A percentile compares a stretch with the other conserved stretches of the same genome.
These are phyloP conservation scores for Rhodotorula sphaerocarpa DNA, from an alignment of 768 basidiomycete genomes.

Conservation along the genomic window DNA sequence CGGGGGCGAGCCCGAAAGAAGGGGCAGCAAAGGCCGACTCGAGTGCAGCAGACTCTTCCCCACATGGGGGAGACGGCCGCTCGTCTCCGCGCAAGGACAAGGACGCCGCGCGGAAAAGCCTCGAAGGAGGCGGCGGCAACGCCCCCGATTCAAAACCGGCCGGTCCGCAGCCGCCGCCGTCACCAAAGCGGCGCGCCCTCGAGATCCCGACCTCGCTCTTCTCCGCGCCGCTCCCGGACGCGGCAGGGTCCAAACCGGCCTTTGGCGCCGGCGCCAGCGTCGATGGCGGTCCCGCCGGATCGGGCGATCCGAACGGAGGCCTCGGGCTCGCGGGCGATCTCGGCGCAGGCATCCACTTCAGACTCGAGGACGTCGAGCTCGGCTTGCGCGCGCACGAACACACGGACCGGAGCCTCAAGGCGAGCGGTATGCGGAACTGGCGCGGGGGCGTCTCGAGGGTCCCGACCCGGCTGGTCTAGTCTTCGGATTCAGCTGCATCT, in stretches of 20 bases:
- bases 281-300: not conserved
- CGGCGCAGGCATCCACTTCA: conserved; percentile 61
- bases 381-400: conserved; percentile 84
- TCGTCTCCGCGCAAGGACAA: conserved; percentile 42
- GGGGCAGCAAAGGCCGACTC: conserved; percentile 47
- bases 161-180: not conserved
- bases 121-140: not conserved
- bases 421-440: conserved; percentile 83
- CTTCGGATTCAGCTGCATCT: not conserved
- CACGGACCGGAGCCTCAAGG: conserved; percentile 69
- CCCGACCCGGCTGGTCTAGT: conserved; percentile 5
- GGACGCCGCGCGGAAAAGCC: conserved; percentile 23
- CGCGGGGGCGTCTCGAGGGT: conserved; percentile 74
- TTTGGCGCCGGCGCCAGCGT: conserved; percentile 53
- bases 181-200: conserved; percentile 3
- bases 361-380: conserved; percentile 80
- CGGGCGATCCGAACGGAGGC: conserved; percentile 51
- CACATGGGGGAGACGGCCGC: no score
- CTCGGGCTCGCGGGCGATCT: conserved; percentile 31
- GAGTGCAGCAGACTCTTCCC: not conserved
- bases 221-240: conserved; percentile 40
- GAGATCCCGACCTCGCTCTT: conserved; percentile 27
- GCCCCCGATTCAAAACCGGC: no score
- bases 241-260: conserved; percentile 46
- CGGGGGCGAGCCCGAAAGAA: conserved; percentile 47